A percentile compares a stretch with the other conserved stretches of the same genome.
phyloP scores from a whole-genome alignment of 176 grass and related monocot species.

The Oryza australiensis region DNA sequence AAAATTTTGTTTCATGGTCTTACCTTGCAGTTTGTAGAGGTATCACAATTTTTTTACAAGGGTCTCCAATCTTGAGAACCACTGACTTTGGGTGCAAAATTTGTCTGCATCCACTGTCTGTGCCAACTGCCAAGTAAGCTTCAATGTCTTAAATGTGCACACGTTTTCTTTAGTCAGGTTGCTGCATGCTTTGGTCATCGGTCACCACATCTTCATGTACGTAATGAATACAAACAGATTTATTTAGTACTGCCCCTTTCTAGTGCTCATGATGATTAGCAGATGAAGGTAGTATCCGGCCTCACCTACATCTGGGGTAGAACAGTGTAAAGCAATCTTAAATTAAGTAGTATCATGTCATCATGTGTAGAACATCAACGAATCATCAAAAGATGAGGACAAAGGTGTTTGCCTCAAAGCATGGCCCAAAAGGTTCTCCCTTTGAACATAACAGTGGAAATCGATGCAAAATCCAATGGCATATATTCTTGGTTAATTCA shows the following conservation, averaged over 20 bases:
- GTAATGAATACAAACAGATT: not conserved
- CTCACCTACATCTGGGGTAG: slow-evolving; percentile 16
- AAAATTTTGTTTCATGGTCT: too few species aligned
- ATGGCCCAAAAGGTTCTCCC: not conserved
- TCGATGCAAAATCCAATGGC: not conserved
- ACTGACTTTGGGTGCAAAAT: not conserved
- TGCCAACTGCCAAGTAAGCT: not conserved
- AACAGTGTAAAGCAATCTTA: not conserved
- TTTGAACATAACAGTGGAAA: not conserved
- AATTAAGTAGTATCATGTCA: not conserved
- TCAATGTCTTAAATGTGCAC: not conserved
- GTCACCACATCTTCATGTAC: not conserved
- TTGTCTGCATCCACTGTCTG: not conserved
- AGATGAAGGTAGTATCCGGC: slow-evolving; percentile 4
- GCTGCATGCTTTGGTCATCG: not conserved
- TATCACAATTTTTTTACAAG: not conserved
- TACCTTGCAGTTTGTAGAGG: too few species aligned
- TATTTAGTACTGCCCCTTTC: not conserved
- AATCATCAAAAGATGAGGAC: not conserved
- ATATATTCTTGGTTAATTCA: slow-evolving; percentile 1
- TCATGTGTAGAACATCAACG: not conserved
- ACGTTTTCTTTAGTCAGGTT: not conserved
- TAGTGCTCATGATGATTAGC: not conserved
- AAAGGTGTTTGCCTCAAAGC: not conserved
- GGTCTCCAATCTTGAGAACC: not conserved